Evolutionary conservation across 2,329 filamentous ascomycete species (phyloP), one percentile per base, ranked within the genome.

Genomic region (Aspergillus ochraceus): DNA sequence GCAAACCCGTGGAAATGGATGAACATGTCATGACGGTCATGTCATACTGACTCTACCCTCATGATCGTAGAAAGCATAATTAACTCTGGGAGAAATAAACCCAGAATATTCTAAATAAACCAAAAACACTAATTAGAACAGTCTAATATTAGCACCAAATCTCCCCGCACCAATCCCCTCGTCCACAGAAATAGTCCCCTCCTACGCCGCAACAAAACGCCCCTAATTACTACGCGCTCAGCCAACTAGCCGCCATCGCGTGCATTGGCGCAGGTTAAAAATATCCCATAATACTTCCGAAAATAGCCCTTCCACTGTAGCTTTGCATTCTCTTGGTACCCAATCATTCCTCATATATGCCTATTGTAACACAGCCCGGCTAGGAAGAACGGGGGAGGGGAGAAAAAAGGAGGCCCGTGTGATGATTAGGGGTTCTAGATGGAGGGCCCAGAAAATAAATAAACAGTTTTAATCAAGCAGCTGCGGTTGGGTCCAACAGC

Each of bases 231-330:
- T 10, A 14, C 45, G 11, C 45, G 11, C 19, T 8, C 19, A 47
- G 22, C 45, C 45, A 47, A 47, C 45, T 9, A 47, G 45, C 47
- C 19, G 22, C 46, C n/a, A n/a, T 22, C 17, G 24, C 46, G 36
- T 32, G n/a, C 19, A 36, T 47, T 57, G 57, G 51, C 50, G 26
- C 24, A 54, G 50, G 54, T 50, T 56, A 56, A 22, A 56, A 56
- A 56, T 56, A 56, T 56, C 54, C 3, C 47, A 56, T 50, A 49
- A 56, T 49, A 49, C 29, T 39, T 20, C 54, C 54, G 4, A 42
- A 51, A 26, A 50, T 56, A 56, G 45, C 20, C n/a, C 19, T 11
- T 47, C 19, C 19, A 19, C 45, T 24, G 45, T 19, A 47, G n/a
- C 2, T 47, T 19, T 47, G 45, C 45, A 47, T 14, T 42, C 8